Conservation (phyloP, 306 rosid genomes). For the Trichosanthes cucumerina region DNA sequence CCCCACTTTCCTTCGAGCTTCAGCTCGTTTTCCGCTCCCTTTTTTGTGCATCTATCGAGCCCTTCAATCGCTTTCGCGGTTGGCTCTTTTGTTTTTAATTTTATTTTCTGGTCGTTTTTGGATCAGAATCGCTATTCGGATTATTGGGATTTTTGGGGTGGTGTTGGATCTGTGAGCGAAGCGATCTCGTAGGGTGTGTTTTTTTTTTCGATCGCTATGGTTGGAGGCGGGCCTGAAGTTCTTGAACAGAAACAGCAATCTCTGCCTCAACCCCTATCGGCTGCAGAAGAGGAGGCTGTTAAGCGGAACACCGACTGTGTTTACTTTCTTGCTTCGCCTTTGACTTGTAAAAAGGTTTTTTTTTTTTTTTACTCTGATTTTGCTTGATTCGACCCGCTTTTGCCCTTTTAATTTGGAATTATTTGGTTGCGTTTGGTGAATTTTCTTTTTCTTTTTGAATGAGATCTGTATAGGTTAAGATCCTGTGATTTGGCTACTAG, state of each 20-base stretch:
- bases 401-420: background rate
- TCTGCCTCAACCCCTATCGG: conserved; percentile 26
- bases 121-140: conserved; percentile 29
- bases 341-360: conserved; percentile 88
- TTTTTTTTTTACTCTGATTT: background rate
- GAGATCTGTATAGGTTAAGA: background rate
- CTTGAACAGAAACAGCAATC: conserved; percentile 24
- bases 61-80: background rate
- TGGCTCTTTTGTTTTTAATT: conserved; percentile 9
- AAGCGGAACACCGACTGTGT: conserved; percentile 97
- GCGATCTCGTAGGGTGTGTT: conserved; percentile 18
- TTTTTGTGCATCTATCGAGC: background rate
- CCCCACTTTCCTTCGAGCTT: background rate
- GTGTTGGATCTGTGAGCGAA: conserved; percentile 14
- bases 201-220: conserved; percentile 40
- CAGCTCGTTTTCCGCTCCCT: background rate
- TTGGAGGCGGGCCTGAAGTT: conserved; percentile 44
- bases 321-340: conserved; percentile 95
- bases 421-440: background rate
- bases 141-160: background rate
- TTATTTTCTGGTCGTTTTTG: background rate
- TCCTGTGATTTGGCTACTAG: background rate
- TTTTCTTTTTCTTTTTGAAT: background rate
- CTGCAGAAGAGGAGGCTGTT: conserved; percentile 76
- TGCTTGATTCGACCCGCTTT: background rate